Evolutionary conservation across 306 rosid genomes (phyloP), one percentile per base, ranked within the genome.

Genomic region (Hippophae rhamnoides): DNA sequence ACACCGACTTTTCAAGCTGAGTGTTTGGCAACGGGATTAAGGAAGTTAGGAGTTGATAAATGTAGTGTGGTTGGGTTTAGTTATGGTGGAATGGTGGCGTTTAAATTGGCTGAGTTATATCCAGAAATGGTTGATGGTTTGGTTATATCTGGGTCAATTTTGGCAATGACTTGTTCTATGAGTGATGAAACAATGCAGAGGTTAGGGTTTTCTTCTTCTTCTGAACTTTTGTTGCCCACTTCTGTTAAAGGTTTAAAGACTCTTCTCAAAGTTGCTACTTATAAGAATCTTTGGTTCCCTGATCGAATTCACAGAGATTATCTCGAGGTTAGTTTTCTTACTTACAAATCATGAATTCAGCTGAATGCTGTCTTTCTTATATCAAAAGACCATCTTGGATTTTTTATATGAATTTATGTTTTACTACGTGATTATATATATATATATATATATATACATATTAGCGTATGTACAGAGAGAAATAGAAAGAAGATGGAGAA

Each of bases 61-160:
- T 90, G 88, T 52, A 54, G 45, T 7, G 40, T 79, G 72, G 95
- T 86, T 14, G 97, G 97, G 70, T 86, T 90, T 10, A 80, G 90
- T 14, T 90, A 90, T 14, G 97, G 97, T 0, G 97, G 94, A 14
- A 74, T 79, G 78, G 95, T 90, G 67, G 94, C 77, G 13, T 90
- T 82, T 8, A 84, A 80, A 66, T 52, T 90, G 86, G 97, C 79
- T 0, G 86, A 82, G 75, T 42, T 64, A 62, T 70, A 62, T 14
- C 84, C 77, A 1, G 94, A 90, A 13, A 0, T 90, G 70, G 95
- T 84, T 5, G 8, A 51, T 5, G 78, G 40, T 2, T 3, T 84
- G 51, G 90, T 86, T 52, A 48, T 81, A 0, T 80, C 89, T 1
- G 90, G 94, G 0, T 63, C 86, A 6, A 58, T 80, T 41, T 7